Evolutionary conservation across 495 filamentous ascomycete species (phyloP).

Genomic region (Xylaria venustula): DNA sequence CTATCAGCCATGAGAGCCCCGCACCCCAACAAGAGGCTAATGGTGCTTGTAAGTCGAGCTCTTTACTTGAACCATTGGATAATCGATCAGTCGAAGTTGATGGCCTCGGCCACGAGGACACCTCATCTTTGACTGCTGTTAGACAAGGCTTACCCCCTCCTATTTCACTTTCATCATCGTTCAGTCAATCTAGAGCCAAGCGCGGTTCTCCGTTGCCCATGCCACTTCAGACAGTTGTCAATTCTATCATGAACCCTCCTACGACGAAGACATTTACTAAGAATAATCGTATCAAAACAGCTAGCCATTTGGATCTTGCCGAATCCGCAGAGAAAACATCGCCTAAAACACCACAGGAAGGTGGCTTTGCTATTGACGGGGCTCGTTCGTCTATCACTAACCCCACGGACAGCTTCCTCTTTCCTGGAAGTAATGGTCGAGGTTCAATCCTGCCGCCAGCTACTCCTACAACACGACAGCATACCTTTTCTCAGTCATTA

Average conservation of each 20-base stretch:
- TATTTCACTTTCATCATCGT: constrained; percentile 26
- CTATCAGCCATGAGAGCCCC: constrained; percentile 20
- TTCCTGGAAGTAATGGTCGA: constrained; percentile 19
- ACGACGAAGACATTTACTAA: constrained; percentile 43
- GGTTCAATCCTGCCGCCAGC: constrained; percentile 61
- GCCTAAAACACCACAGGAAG: constrained; percentile 78
- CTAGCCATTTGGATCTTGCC: constrained; percentile 48
- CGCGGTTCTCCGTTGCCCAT: constrained; percentile 31
- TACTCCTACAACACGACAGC: constrained; percentile 73
- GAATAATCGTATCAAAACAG: constrained; percentile 42
- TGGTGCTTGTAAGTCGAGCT: constrained; percentile 44
- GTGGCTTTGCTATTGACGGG: constrained; percentile 73
- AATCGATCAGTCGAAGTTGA: constrained; percentile 3
- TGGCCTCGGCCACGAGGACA: neutral
- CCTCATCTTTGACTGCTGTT: constrained; percentile 20
- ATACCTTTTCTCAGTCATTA: constrained; percentile 26
- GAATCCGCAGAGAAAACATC: constrained; percentile 53
- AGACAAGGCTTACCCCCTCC: constrained; percentile 13
- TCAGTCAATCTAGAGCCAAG: constrained; percentile 37
- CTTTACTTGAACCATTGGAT: constrained; percentile 21
- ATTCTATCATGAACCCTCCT: constrained; percentile 20
- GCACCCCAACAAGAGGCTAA: constrained; percentile 18
- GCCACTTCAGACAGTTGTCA: constrained; percentile 30
- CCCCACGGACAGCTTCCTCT: constrained; percentile 36
- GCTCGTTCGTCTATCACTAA: constrained; percentile 76